Conservation (phyloP, 805 yeast species). For the Candida bentonensis region DNA sequence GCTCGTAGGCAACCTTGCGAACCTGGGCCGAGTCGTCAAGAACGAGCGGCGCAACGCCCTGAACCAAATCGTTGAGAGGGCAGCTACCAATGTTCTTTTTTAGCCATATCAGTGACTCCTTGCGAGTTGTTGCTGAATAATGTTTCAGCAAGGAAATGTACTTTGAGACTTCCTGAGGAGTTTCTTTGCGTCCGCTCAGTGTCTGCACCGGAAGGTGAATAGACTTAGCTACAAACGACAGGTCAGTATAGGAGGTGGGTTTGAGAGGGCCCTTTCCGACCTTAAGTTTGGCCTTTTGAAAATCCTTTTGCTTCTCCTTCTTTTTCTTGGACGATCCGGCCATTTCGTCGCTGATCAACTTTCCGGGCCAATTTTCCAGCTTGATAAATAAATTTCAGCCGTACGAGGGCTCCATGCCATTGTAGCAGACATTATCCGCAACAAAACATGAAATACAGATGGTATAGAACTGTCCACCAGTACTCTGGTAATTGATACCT, state of each 20-base stretch:
- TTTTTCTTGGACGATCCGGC: slow-evolving; percentile 1
- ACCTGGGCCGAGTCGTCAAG: slow-evolving; percentile 56
- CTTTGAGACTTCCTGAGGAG: slow-evolving; percentile 26
- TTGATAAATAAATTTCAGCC: no score
- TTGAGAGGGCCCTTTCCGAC: slow-evolving; percentile 75
- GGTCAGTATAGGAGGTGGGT: slow-evolving; percentile 68
- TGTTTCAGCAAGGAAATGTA: slow-evolving; percentile 61
- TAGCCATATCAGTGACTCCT: slow-evolving; percentile 49
- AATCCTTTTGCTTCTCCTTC: slow-evolving; percentile 54
- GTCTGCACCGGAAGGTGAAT: slow-evolving; percentile 36
- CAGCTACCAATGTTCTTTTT: slow-evolving; percentile 38
- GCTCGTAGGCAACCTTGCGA: slow-evolving; percentile 40
- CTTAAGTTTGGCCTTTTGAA: slow-evolving; percentile 59
- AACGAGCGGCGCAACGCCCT: slow-evolving; percentile 45
- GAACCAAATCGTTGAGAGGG: slow-evolving; percentile 41
- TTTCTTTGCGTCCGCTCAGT: slow-evolving; percentile 11
- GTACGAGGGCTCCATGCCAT: no score
- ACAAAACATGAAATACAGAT: no score
- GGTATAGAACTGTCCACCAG: no score
- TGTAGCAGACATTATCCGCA: no score
- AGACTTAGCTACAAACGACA: slow-evolving; percentile 64
- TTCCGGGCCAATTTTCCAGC: no score
- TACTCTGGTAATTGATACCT: no score
- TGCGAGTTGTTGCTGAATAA: slow-evolving; percentile 55
- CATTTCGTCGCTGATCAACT: no score